These are phyloP conservation scores for Solanum gracilifrons DNA, from an alignment of 257 asterid species.

Conservation along the genomic window DNA sequence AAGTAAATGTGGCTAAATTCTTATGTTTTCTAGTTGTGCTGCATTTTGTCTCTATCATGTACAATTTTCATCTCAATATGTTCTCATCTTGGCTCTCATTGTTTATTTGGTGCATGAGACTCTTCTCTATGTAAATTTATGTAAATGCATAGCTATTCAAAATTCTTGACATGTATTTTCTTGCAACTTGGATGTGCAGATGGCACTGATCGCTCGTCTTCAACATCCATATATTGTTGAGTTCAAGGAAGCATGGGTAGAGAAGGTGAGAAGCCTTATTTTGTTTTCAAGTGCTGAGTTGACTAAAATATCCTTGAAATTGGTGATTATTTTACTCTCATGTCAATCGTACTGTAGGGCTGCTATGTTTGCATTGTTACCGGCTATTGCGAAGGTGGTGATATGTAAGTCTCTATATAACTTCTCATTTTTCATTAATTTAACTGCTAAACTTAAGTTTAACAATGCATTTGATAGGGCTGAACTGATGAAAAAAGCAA, in stretches of 20 bases:
- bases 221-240: slow-evolving; percentile 91
- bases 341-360: slow-evolving; percentile 46
- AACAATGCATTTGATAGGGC: slow-evolving; percentile 43
- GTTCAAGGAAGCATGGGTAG: slow-evolving; percentile 99
- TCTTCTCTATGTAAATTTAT: not conserved
- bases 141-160: not conserved
- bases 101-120: not conserved
- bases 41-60: not conserved
- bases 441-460: not conserved
- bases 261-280: slow-evolving; percentile 52
- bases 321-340: not conserved
- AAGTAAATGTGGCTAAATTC: not conserved
- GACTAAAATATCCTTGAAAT: not conserved
- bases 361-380: slow-evolving; percentile 98
- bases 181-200: slow-evolving; percentile 37
- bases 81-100: not conserved
- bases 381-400: slow-evolving; percentile 98
- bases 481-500: slow-evolving; percentile 83
- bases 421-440: slow-evolving; percentile 1
- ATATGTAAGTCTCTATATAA: slow-evolving; percentile 53
- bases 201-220: slow-evolving; percentile 90
- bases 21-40: not conserved
- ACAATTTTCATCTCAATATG: not conserved
- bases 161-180: not conserved
- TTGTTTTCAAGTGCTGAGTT: not conserved